Conservation (phyloP, 331 rosid genomes). For the Spiraea crenata region DNA sequence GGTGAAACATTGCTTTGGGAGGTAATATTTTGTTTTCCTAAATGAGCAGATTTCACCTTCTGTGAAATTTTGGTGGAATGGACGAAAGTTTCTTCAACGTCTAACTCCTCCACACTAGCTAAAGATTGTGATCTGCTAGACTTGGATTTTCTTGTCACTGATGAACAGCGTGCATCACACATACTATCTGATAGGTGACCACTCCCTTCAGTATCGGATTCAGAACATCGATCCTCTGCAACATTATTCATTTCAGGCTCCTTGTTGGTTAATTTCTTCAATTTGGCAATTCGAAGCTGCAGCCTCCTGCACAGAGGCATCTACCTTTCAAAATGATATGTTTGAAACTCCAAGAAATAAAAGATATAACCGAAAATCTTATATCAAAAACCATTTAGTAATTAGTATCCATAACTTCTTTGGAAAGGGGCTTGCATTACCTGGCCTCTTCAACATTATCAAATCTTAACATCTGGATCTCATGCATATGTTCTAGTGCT, state of each 20-base stretch:
- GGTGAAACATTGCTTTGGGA: constrained; percentile 36
- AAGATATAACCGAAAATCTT: background rate
- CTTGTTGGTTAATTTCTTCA: constrained; percentile 42
- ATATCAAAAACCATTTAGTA: background rate
- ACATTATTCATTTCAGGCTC: constrained; percentile 35
- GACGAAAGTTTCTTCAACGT: constrained; percentile 49
- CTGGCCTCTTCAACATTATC: constrained; percentile 71
- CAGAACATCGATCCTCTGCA: constrained; percentile 69
- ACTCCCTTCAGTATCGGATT: constrained; percentile 68
- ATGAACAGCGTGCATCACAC: constrained; percentile 42
- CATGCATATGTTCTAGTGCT: constrained; percentile 94
- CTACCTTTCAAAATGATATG: constrained; percentile 17
- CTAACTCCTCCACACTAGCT: constrained; percentile 38
- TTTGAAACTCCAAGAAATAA: background rate
- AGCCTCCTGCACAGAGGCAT: constrained; percentile 58
- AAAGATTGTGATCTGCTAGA: constrained; percentile 33
- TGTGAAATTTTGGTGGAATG: constrained; percentile 44
- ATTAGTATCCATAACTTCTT: constrained; percentile 9
- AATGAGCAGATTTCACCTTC: constrained; percentile 35
- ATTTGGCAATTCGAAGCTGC: constrained; percentile 59
- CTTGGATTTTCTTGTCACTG: constrained; percentile 33
- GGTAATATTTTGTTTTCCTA: constrained; percentile 31
- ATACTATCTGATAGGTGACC: constrained; percentile 39
- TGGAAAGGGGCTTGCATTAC: constrained; percentile 36
- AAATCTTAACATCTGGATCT: constrained; percentile 82